Conservation (phyloP, 2,329 filamentous ascomycete species). For the Talaromyces sp. region DNA sequence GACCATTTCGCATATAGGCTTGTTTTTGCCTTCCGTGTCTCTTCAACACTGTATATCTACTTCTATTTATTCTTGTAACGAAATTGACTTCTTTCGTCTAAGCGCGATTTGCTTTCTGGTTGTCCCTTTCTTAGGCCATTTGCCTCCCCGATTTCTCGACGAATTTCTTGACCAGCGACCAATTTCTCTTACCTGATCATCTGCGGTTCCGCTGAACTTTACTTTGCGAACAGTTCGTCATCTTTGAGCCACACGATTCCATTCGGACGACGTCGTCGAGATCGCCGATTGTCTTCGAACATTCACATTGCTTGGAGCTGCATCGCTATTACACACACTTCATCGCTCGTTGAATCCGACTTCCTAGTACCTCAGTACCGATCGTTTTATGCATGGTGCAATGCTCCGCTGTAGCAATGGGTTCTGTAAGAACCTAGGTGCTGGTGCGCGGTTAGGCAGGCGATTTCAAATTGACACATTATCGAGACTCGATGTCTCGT, state of each 20-base stretch:
- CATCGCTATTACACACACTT: not conserved
- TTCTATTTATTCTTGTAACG: not conserved
- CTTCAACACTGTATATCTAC: not conserved
- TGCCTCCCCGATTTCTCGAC: not conserved
- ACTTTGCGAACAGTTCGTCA: not conserved
- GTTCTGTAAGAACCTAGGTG: slow-evolving; percentile 6
- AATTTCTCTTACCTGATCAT: not conserved
- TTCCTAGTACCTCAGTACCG: not conserved
- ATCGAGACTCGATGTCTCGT: not conserved
- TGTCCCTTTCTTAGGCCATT: not conserved
- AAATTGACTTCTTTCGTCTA: not conserved
- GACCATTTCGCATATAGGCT: not conserved
- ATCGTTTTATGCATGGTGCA: not conserved
- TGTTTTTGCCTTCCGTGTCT: not conserved
- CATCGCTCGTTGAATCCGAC: not conserved
- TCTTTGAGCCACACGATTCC: not conserved
- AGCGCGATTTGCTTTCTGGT: not conserved
- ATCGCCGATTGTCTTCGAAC: not conserved
- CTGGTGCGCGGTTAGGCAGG: not conserved
- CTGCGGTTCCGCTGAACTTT: not conserved
- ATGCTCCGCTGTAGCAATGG: slow-evolving; percentile 17
- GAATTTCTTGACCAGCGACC: not conserved
- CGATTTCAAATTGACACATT: slow-evolving; percentile 6
- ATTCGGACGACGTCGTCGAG: not conserved
- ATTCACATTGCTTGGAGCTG: not conserved